Base-by-base conservation (phyloP, 2,329 filamentous ascomycete genomes). In the Remersonia thermophila region DNA sequence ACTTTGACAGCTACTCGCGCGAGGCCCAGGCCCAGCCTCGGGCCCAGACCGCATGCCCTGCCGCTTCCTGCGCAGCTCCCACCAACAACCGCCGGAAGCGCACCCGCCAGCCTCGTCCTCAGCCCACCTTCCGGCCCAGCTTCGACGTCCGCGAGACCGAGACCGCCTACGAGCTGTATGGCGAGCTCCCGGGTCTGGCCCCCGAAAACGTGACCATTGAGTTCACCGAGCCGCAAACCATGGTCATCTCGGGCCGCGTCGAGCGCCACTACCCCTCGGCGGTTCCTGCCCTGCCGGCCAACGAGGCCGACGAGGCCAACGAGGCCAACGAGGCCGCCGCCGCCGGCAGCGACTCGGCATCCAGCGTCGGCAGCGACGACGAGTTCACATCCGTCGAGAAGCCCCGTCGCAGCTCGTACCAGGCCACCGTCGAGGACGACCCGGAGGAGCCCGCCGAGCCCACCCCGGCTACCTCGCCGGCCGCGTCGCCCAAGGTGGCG, bases 121-220 rank as follows among this genome's bases (percentile, higher is more conserved):
- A 17, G 20, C 34, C 32, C 15, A 28, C 39, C 32, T 86, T 85
- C 71, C 71, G 71, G 41, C 83, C 83, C 37, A 80, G 77, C 58
- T 89, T 89, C 52, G 83, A 89, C 52, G 69, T 89, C 43, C 77
- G 73, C 55, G 83, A 91, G 63, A 73, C 71, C 9, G 68, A 70
- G 43, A 61, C 73, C 7, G 55, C 64, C 44, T 91, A 85, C 54
- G 77, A 89, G 58, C 77, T 89, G 13, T 75, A 87, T 51, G 83
- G 83, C 51, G 83, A 89, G 58, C 73, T 89, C 4, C 77, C 83
- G 0, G 83, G 83, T 35, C 66, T 87, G 46, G 71, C 72, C 44
- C 81, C 83, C 61, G 75, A 83, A 50, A 67, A 87, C 51, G 65
- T 91, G 51, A 65, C 69, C 54, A 81, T 91, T 52, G 82, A 89